Evolutionary conservation across 768 basidiomycete genomes (phyloP), one percentile per base, ranked within the genome.

Genomic region (Mycena leptocephala): DNA sequence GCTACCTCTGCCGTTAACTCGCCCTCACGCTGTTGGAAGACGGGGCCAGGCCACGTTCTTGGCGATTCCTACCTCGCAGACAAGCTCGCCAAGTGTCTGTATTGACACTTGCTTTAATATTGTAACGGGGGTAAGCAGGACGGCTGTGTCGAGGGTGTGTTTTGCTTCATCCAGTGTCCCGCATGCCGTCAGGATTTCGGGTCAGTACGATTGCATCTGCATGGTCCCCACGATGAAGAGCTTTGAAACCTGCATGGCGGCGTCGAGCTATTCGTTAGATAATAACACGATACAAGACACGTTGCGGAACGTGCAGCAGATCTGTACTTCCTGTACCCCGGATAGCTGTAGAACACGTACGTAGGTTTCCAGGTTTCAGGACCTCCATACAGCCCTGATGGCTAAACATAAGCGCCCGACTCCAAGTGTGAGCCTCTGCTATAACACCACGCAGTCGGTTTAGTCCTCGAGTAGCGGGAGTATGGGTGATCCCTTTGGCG

Each of bases 31-130:
- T 59, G 30, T 41, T 73, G 22, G 35, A 37, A 20, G 59, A 55
- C 58, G 39, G 26, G 6, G 43, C 62, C n/a, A n/a, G 3, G 55
- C 32, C 10, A 39, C 68, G 0, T 46, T 67, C 46, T 70, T 39
- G 10, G 64, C 65, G 37, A n/a, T 41, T 35, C 24, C 41, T 5
- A 37, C 55, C 16, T 30, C 33, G 7, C 28, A 22, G 24, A 11
- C 43, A 16, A 55, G 43, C 28, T 39, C 72, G 43, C 64, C 51
- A 37, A 51, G 22, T 26, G 28, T 43, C 20, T 74, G 76, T 35
- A 71, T 77, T 20, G 69, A 77, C 55, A 22, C 11, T 18, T 77
- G 76, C 26, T 77, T 77, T 39, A 77, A 77, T 32, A 68, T 63
- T 55, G 73, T 58, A 10, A 77, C 76, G 14, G 76, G n/a, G 73